Base-by-base conservation (phyloP, 73 alveolate species). In the Stentor roeselii region DNA sequence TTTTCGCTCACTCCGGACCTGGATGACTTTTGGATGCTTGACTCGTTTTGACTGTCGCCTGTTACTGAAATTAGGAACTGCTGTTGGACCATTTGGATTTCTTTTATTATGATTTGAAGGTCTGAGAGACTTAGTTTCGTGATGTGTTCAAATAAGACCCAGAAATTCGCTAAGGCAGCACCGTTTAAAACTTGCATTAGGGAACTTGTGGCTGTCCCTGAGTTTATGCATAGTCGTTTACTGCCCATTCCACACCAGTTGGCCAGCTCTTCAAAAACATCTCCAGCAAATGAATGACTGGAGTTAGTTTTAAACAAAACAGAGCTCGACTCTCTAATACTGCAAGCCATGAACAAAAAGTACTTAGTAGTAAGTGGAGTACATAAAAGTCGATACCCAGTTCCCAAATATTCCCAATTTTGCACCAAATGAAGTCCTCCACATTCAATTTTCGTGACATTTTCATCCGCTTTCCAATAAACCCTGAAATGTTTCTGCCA, bases 291-390 rank as follows among this genome's bases (percentile, higher is more conserved):
- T 21, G 15, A 31, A 38, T 86, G 83, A 39, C 89, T 78, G 14
- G 90, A 87, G 39, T 60, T 82, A 30, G 92, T 60, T 83, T 85
- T 84, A 32, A 90, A 83, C 85, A 90, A 76, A 21, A 88, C 93
- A 3, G 89, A 90, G 3, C 93, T 85, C 78, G 83, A 87, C 59
- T 91, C 96, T 82, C 96, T 84, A 3, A 91, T 76, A 36, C 94
- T 89, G 31, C 94, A 85, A 37, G 90, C 74, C 14, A 85, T 35
- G 74, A 85, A 89, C 3, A 91, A 83, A 60, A 89, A 88, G 89
- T 91, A 91, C 75, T 90, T 88, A 74, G 88, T 86, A 14, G 96
- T 91, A 14, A 91, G 75, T 15, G 96, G 96, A 3, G 92, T 88
- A 15, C 82, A 60, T 1, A 84, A 78, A 39, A 85, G 58, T 59